Evolutionary conservation across 768 basidiomycete genomes (phyloP).

Genomic region (Tylopilus vinaceipallidus): DNA sequence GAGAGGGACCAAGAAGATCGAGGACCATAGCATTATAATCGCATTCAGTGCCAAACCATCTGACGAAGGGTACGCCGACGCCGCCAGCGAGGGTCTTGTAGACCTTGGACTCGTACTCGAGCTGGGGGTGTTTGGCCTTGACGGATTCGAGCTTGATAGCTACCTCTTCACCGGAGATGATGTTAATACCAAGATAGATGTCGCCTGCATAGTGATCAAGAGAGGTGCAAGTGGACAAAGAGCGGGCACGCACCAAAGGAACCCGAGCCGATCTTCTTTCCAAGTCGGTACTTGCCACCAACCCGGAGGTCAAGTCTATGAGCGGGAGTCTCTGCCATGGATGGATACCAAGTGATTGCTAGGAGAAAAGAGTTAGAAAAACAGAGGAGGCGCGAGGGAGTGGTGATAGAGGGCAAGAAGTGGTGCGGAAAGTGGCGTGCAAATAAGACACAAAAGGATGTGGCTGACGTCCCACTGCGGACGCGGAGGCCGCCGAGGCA

Average conservation of each 20-base stretch:
- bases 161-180: conserved; percentile 99
- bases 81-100: conserved; percentile 99
- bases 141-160: conserved; percentile 99
- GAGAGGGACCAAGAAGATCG: conserved; percentile 90
- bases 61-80: conserved; percentile 96
- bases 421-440: conserved; percentile 31
- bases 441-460: conserved; percentile 34
- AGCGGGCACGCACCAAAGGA: conserved; percentile 76
- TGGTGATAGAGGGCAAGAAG: conserved; percentile 27
- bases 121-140: conserved; percentile 99
- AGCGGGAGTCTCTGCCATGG: conserved; percentile 71
- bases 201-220: conserved; percentile 59
- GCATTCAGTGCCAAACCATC: conserved; percentile 94
- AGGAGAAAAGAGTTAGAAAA: conserved; percentile 12
- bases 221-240: background rate
- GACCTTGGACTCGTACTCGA: conserved; percentile 96
- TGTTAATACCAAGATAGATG: conserved; percentile 99
- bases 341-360: conserved; percentile 17
- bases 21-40: conserved; percentile 99
- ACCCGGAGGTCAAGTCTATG: conserved; percentile 84
- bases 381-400: conserved; percentile 8
- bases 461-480: conserved; percentile 32
- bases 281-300: conserved; percentile 94
- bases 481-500: background rate
- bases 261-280: conserved; percentile 99